Percentiles rank a stretch among this genome's conserved stretches.
phyloP scores from a whole-genome alignment of 2,329 filamentous ascomycete species.

The Aspergillus udagawae region DNA sequence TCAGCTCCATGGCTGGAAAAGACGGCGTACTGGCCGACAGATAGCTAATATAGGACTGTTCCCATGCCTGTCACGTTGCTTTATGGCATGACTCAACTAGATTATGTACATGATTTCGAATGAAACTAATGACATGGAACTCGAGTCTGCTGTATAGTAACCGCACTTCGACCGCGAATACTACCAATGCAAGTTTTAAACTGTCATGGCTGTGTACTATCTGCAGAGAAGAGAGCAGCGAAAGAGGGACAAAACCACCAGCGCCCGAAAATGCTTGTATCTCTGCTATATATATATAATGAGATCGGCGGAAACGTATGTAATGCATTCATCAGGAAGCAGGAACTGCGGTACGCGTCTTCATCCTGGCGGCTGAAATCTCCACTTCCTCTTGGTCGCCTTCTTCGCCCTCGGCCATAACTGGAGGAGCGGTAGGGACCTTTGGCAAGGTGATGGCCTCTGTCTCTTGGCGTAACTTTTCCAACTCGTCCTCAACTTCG shows the following conservation, averaged over 20 bases:
- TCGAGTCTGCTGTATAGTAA: background rate
- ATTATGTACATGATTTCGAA: background rate
- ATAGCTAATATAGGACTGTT: background rate
- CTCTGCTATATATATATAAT: background rate
- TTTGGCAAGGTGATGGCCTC: conserved; percentile 35
- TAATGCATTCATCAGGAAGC: conserved; percentile 7
- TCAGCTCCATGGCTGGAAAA: background rate
- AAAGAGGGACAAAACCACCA: conserved; percentile 11
- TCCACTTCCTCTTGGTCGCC: conserved; percentile 27
- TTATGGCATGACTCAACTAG: background rate
- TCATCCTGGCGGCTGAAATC: conserved; percentile 25
- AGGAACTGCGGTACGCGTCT: conserved; percentile 12
- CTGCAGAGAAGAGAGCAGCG: background rate
- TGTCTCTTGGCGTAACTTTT: conserved; percentile 68
- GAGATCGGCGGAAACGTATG: background rate
- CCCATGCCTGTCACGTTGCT: background rate
- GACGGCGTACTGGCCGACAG: background rate
- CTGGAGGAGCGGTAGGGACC: conserved; percentile 33
- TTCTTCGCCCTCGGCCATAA: conserved; percentile 24
- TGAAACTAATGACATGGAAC: background rate
- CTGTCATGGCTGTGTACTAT: background rate
- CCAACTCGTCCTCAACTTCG: conserved; percentile 93
- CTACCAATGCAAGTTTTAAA: background rate
- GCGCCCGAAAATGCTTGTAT: conserved; percentile 23
- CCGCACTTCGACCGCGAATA: background rate